These are phyloP conservation scores for Casaregolazyma suthepensis DNA, from an alignment of 1,139 yeast species.

Conservation along the genomic window DNA sequence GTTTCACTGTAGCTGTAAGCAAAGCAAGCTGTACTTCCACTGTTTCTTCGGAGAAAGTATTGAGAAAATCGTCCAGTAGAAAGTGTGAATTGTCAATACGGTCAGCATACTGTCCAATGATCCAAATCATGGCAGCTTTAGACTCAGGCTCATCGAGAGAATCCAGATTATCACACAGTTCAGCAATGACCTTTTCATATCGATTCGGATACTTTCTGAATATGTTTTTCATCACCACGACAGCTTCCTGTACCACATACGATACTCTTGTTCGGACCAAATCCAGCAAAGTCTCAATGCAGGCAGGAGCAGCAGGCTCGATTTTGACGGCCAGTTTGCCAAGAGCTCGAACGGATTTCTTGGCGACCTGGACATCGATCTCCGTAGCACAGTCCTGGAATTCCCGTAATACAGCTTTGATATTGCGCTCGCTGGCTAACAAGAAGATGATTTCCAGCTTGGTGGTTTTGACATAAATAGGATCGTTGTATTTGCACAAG, in stretches of 20 bases:
- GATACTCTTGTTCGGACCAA: conserved; percentile 62
- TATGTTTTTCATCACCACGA: conserved; percentile 70
- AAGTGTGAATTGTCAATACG: conserved; percentile 43
- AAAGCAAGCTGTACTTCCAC: conserved; percentile 68
- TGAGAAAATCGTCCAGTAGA: conserved; percentile 43
- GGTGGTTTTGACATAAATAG: conserved; percentile 83
- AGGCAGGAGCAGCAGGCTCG: conserved; percentile 50
- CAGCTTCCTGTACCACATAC: conserved; percentile 74
- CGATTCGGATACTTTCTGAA: conserved; percentile 65
- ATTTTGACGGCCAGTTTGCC: conserved; percentile 83
- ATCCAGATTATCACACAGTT: conserved; percentile 41
- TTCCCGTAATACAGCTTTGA: conserved; percentile 61
- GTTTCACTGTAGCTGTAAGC: conserved; percentile 68
- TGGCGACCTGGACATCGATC: conserved; percentile 76
- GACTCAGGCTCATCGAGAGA: conserved; percentile 71
- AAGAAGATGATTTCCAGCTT: conserved; percentile 81
- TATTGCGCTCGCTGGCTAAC: conserved; percentile 61
- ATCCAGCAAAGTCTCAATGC: conserved; percentile 58
- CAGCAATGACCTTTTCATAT: conserved; percentile 39
- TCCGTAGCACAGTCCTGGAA: conserved; percentile 82
- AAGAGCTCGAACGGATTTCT: conserved; percentile 83
- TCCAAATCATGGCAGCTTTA: conserved; percentile 76
- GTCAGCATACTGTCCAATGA: conserved; percentile 65
- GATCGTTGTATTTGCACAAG: conserved; percentile 79
- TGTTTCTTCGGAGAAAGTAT: conserved; percentile 53